Evolutionary conservation across 2,329 filamentous ascomycete genomes (phyloP), one percentile per base, ranked within the genome.

Genomic region (Epicoccum sorghinum): DNA sequence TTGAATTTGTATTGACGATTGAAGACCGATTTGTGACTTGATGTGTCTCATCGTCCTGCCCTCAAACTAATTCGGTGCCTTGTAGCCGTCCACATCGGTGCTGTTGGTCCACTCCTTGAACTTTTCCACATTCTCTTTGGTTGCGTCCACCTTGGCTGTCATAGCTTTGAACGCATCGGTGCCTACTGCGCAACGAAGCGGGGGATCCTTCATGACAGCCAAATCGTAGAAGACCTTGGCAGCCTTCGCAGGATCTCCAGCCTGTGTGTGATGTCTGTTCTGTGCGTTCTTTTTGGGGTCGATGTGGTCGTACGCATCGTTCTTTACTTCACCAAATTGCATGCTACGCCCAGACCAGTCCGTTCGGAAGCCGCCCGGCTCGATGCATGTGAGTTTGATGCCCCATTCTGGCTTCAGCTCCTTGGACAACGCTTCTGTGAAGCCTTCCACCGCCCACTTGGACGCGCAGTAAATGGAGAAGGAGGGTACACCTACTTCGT

Each of bases 181-280:
- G 0, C 83, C 83, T 9, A 86, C 72, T 0, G 82, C 76, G 12
- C 82, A 77, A 27, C 83, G 72, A 7, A 86, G 60, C 3, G 83
- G 83, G 3, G 80, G 81, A 12, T 83, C 77, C 10, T 80, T 63
- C 75, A 82, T 78, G 33, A 78, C 74, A 1, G 81, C 82, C 13
- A 86, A 63, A 47, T 86, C 80, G 59, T 84, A 83, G 72, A 84
- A 83, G 0, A 77, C 76, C 22, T 77, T 70, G 1, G 79, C 80
- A 3, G 75, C 82, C 63, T 84, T 82, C 0, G 59, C 58, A 3
- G 82, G 78, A 54, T 85, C 82, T 3, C 82, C 82, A 1, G 78
- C 76, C 45, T 83, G 78, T 0, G 64, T 77, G 4, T 73, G 77
- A 47, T 80, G 70, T 43, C 75, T 66, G 50, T 72, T 63, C 10